Conservation (phyloP, 176 grass and related monocot genomes). For the Zea luxurians region DNA sequence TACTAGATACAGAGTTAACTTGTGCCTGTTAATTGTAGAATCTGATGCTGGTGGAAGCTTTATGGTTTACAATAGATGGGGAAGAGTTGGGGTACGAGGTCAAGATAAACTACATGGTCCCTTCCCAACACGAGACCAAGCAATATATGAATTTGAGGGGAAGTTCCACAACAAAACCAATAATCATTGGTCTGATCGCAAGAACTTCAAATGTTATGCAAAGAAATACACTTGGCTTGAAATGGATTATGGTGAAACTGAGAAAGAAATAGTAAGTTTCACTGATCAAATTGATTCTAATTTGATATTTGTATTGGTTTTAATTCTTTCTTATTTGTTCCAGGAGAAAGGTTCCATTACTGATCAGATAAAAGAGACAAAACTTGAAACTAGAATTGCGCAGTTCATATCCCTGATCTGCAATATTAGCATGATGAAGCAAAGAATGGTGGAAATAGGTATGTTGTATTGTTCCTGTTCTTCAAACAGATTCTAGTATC, state of each 20-base stretch:
- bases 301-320: conserved; percentile 29
- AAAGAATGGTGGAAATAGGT: conserved; percentile 99
- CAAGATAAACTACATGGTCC: conserved; percentile 79
- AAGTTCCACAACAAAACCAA: conserved; percentile 86
- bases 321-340: conserved; percentile 28
- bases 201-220: conserved; percentile 55
- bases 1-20: conserved; percentile 26
- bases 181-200: conserved; percentile 66
- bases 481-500: conserved; percentile 9
- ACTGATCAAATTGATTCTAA: conserved; percentile 23
- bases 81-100: conserved; percentile 79
- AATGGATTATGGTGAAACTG: conserved; percentile 80
- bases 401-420: conserved; percentile 89
- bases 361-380: conserved; percentile 64
- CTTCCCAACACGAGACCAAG: conserved; percentile 50
- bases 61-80: conserved; percentile 97
- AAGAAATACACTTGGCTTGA: conserved; percentile 85
- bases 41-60: conserved; percentile 72
- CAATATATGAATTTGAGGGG: conserved; percentile 65
- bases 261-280: conserved; percentile 70
- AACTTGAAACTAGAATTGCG: conserved; percentile 71
- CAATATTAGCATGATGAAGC: conserved; percentile 96
- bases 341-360: conserved; percentile 46
- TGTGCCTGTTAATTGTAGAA: conserved; percentile 54
- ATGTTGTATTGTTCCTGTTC: conserved; percentile 29